Evolutionary conservation across 1,139 yeast species (phyloP).

Genomic region (Saccharomyces hybrid): DNA sequence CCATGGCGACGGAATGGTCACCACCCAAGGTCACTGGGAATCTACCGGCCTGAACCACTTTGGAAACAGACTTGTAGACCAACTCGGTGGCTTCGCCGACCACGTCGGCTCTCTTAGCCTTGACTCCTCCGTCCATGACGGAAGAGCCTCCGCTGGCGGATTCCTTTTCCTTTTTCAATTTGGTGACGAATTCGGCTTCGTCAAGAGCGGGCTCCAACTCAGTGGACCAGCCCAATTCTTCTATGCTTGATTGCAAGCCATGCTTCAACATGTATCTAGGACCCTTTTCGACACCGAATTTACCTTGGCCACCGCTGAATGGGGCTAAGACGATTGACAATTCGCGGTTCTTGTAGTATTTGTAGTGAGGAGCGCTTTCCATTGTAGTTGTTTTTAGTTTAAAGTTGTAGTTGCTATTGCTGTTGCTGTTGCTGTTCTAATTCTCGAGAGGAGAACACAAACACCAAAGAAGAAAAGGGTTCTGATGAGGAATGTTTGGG

Average conservation of each 20-base stretch:
- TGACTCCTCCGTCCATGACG: conserved; percentile 26
- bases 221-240: conserved; percentile 66
- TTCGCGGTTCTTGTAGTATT: conserved; percentile 46
- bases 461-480: not conserved
- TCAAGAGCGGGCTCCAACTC: conserved; percentile 51
- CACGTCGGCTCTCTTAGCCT: conserved; percentile 65
- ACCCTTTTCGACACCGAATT: conserved; percentile 87
- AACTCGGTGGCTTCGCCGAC: conserved; percentile 67
- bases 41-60: conserved; percentile 39
- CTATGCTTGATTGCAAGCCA: conserved; percentile 59
- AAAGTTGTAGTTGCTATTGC: not conserved
- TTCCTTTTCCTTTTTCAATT: conserved; percentile 19
- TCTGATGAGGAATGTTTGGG: not conserved
- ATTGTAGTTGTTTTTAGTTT: not conserved
- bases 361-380: conserved; percentile 34
- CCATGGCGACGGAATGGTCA: conserved; percentile 94
- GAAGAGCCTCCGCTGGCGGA: conserved; percentile 40
- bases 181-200: conserved; percentile 39
- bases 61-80: conserved; percentile 55
- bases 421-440: not conserved
- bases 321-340: conserved; percentile 74
- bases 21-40: conserved; percentile 90
- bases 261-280: conserved; percentile 72
- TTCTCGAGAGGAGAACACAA: not conserved
- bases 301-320: conserved; percentile 94